Base-by-base conservation (phyloP, 495 filamentous ascomycete species). In the Penicillium chermesinum region DNA sequence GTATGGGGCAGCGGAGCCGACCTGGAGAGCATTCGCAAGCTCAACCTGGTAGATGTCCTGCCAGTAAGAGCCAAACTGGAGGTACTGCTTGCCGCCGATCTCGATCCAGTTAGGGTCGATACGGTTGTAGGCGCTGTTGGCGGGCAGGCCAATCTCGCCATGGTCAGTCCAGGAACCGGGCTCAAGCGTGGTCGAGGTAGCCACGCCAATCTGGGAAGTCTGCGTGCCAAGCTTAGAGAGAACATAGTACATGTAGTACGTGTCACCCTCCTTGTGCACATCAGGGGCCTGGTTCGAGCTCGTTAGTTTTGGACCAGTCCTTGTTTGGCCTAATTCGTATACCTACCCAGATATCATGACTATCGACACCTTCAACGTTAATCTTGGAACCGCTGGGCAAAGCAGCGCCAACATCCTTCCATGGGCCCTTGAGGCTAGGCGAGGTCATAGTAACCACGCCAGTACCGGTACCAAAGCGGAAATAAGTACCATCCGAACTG, bases 1-100 rank as follows among this genome's bases (percentile, higher is more conserved):
- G 33, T 64, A 61, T 13, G 72, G 59, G 9, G 59, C 53, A 3
- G 57, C 51, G 3, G 62, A 63, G 6, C 54, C 58, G 6, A 71
- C 60, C 42, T 67, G 66, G 18, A 64, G 71, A 7, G 76, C 65
- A 6, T 63, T 55, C 15, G 65, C 64, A 67, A 87, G 74, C 9
- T 69, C 53, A 7, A 81, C 78, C 59, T 86, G 83, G 67, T 76
- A 81, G 41, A 87, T 69, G 47, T 82, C 81, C 7, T 72, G 61
- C 85, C 85, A 89, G 71, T 84, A 89, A 19, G 74, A 79, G 14
- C 86, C 86, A 36, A 83, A 90, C 46, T 73, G 80, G 33, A 89
- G 70, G 49, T 76, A 76, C 40, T 77, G 71, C 5, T 59, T 60
- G 41, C 67, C 70, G 25, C 61, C 66, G 10, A 69, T 61, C 12